A percentile compares a stretch with the other conserved stretches of the same genome.
Evolutionary conservation across 1,284 basidiomycete species (phyloP).

Genomic region (Sanghuangporus baumii): DNA sequence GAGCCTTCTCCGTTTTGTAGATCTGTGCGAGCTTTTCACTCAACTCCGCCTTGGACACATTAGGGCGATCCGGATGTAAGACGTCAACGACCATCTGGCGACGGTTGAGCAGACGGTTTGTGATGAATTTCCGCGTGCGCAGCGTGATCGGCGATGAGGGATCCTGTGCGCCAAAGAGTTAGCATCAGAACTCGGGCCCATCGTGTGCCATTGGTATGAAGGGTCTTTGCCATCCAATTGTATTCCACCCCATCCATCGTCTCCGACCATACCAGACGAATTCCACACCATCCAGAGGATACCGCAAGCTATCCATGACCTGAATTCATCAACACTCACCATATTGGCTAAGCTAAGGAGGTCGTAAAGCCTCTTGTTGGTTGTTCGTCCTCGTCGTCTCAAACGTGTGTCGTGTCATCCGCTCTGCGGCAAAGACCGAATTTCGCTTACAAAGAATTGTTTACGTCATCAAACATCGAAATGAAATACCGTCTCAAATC

Average conservation of each 20-base stretch:
- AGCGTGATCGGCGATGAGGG: conserved; percentile 90
- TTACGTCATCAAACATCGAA: neutral
- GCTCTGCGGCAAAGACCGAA: neutral
- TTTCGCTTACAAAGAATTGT: neutral
- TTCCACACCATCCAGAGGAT: neutral
- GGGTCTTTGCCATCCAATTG: neutral
- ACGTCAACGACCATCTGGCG: conserved; percentile 92
- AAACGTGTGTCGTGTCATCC: no score
- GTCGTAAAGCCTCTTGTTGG: conserved; percentile 7
- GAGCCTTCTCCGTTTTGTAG: conserved; percentile 75
- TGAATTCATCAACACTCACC: conserved; percentile 7
- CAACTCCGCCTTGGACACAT: conserved; percentile 92
- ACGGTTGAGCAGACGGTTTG: conserved; percentile 95
- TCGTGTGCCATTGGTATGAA: neutral
- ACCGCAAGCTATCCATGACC: neutral
- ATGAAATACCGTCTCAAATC: no score
- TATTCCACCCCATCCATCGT: neutral
- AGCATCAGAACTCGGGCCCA: neutral
- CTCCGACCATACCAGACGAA: neutral
- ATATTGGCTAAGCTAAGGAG: conserved; percentile 5
- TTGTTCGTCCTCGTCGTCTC: neutral
- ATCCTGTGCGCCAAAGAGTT: conserved; percentile 36
- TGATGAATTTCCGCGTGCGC: conserved; percentile 99
- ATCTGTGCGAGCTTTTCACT: conserved; percentile 84
- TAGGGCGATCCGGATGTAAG: conserved; percentile 93